phyloP scores from a whole-genome alignment of 495 filamentous ascomycete species.

The Cercophora newfieldiana region DNA sequence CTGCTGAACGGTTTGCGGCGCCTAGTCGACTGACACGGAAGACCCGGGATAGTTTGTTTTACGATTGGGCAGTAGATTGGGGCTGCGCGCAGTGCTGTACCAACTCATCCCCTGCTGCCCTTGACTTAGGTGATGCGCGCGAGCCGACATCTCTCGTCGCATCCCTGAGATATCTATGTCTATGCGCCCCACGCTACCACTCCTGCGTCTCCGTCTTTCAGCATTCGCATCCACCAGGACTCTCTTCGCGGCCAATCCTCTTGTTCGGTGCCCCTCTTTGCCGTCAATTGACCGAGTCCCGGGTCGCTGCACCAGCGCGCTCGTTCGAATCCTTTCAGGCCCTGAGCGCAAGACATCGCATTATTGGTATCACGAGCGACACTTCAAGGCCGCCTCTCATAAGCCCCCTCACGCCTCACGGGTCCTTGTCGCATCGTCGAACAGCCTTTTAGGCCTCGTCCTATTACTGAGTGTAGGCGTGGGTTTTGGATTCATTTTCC shows the following conservation, averaged over 20 bases:
- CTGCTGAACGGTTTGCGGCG: background rate
- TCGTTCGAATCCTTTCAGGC: slow-evolving; percentile 6
- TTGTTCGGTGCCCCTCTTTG: slow-evolving; percentile 2
- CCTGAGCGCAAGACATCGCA: background rate
- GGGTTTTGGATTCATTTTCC: slow-evolving; percentile 15
- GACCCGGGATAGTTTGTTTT: slow-evolving; percentile 26
- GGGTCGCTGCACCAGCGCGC: background rate
- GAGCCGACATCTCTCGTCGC: slow-evolving; percentile 9
- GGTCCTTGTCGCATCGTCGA: slow-evolving; percentile 4
- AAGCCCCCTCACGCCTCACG: background rate
- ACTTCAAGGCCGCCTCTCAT: background rate
- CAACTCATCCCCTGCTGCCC: background rate
- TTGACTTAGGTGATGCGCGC: slow-evolving; percentile 6
- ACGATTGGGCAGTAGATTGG: slow-evolving; percentile 16
- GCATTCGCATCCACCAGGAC: slow-evolving; percentile 6
- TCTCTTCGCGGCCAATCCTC: slow-evolving; percentile 3
- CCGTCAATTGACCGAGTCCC: slow-evolving; percentile 5
- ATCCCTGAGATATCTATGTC: slow-evolving; percentile 6
- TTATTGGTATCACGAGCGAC: background rate
- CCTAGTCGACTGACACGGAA: slow-evolving; percentile 23
- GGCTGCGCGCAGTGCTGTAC: slow-evolving; percentile 8
- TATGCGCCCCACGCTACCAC: slow-evolving; percentile 20
- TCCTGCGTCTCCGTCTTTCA: slow-evolving; percentile 16
- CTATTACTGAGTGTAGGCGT: slow-evolving; percentile 19
- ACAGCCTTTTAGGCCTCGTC: slow-evolving; percentile 18